Evolutionary conservation across 768 basidiomycete genomes (phyloP).

Genomic region (Russula vinacea): DNA sequence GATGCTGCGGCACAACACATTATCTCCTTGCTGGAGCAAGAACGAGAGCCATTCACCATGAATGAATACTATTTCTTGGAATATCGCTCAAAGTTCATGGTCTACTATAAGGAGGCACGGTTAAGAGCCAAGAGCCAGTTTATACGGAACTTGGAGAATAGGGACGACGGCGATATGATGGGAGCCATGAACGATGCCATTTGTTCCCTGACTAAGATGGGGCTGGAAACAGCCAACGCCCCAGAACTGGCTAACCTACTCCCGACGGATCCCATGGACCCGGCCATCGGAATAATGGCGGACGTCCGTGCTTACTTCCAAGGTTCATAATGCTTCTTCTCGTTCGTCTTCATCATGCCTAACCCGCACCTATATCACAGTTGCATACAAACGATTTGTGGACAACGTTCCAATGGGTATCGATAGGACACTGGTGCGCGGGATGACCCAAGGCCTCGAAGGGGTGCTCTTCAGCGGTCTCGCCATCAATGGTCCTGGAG

Average conservation of each 20-base stretch:
- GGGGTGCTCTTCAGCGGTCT: slow-evolving; percentile 45
- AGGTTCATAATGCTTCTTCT: slow-evolving; percentile 43
- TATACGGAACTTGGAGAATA: slow-evolving; percentile 1
- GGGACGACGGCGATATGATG: neutral
- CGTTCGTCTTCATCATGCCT: neutral
- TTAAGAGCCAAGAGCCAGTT: slow-evolving; percentile 6
- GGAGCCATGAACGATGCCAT: slow-evolving; percentile 33
- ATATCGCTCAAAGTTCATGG: slow-evolving; percentile 48
- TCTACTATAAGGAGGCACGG: slow-evolving; percentile 41
- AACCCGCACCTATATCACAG: slow-evolving; percentile 31
- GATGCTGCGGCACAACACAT: slow-evolving; percentile 17
- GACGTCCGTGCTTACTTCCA: slow-evolving; percentile 71
- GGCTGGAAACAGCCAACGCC: slow-evolving; percentile 39
- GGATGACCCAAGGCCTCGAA: slow-evolving; percentile 43
- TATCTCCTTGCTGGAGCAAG: slow-evolving; percentile 18
- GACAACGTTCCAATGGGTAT: slow-evolving; percentile 58
- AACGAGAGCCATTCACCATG: slow-evolving; percentile 30
- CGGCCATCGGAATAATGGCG: slow-evolving; percentile 63
- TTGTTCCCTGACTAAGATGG: slow-evolving; percentile 40
- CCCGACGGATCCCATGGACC: slow-evolving; percentile 50
- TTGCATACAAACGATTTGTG: slow-evolving; percentile 56
- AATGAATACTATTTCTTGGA: slow-evolving; percentile 31
- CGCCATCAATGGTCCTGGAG: slow-evolving; percentile 46
- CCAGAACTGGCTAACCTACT: slow-evolving; percentile 49
- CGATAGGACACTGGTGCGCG: slow-evolving; percentile 53